Evolutionary conservation across 495 filamentous ascomycete genomes (phyloP).

Genomic region (Xylaria acuta): DNA sequence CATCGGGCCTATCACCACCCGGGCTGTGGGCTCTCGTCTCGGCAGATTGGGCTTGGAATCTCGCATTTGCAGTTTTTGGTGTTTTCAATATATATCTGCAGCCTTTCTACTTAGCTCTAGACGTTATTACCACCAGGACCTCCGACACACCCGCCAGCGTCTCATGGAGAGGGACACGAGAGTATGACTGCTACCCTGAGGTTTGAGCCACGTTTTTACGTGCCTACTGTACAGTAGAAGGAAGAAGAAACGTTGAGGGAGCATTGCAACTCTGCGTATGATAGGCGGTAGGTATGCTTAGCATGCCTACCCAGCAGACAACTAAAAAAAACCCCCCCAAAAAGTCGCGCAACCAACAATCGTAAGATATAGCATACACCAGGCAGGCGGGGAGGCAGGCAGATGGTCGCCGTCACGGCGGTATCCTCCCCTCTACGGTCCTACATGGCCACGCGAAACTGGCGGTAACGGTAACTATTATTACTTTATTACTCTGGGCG

Average conservation of each 20-base stretch:
- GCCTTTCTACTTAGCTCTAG: not conserved
- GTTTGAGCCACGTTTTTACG: conserved; percentile 16
- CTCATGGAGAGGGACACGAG: not conserved
- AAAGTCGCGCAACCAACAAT: not conserved
- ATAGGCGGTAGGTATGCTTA: not conserved
- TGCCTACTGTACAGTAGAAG: conserved; percentile 2
- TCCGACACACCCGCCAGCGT: conserved; percentile 3
- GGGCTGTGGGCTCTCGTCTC: not conserved
- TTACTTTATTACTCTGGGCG: not conserved
- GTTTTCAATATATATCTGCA: conserved; percentile 10
- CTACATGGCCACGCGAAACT: conserved; percentile 26
- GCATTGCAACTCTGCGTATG: not conserved
- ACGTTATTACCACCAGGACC: not conserved
- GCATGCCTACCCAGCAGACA: not conserved
- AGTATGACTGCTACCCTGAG: not conserved
- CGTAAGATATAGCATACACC: not conserved
- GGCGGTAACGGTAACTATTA: conserved; percentile 15
- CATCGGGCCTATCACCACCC: conserved; percentile 12
- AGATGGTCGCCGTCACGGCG: conserved; percentile 1
- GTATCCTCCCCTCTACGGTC: conserved; percentile 17
- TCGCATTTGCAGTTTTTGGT: not conserved
- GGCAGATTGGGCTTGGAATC: conserved; percentile 17
- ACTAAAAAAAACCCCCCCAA: not conserved
- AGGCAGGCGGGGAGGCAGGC: not conserved
- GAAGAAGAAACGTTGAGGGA: not conserved